These are phyloP conservation scores for Yarrowia phangngaensis DNA, from an alignment of 805 yeast species.

Conservation along the genomic window DNA sequence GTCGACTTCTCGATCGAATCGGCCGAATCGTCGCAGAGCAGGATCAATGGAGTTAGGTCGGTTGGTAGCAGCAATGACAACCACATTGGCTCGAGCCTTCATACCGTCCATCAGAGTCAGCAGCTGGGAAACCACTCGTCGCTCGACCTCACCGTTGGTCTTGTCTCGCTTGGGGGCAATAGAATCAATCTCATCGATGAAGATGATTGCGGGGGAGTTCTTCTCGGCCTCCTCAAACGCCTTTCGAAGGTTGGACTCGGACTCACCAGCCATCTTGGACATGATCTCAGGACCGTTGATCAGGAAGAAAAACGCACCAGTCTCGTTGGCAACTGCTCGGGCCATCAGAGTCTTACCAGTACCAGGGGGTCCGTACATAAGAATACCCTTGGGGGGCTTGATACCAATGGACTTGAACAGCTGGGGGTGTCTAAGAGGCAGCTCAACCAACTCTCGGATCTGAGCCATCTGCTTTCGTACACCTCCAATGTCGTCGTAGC, in stretches of 20 bases:
- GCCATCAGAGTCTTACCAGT: slow-evolving; percentile 99
- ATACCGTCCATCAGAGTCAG: slow-evolving; percentile 99
- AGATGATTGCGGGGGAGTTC: slow-evolving; percentile 95
- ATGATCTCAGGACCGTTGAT: slow-evolving; percentile 99
- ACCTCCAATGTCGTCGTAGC: slow-evolving; percentile 98
- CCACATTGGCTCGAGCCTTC: slow-evolving; percentile 98
- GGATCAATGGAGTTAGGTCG: slow-evolving; percentile 84
- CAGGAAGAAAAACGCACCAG: slow-evolving; percentile 97
- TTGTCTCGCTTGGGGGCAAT: slow-evolving; percentile 99
- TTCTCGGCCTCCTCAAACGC: slow-evolving; percentile 99
- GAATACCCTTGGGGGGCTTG: slow-evolving; percentile 96
- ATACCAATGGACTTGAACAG: slow-evolving; percentile 96
- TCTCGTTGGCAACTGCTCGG: slow-evolving; percentile 98
- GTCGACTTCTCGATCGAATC: slow-evolving; percentile 86
- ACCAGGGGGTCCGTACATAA: slow-evolving; percentile 97
- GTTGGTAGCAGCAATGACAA: slow-evolving; percentile 96
- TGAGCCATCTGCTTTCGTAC: slow-evolving; percentile 99
- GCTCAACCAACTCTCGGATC: slow-evolving; percentile 95
- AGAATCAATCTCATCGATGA: slow-evolving; percentile 97
- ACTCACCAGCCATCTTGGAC: slow-evolving; percentile 99
- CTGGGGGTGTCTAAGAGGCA: slow-evolving; percentile 98
- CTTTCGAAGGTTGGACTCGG: slow-evolving; percentile 93
- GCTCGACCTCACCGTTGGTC: slow-evolving; percentile 99
- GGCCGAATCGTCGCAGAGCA: slow-evolving; percentile 79
- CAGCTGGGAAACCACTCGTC: slow-evolving; percentile 97